Evolutionary conservation across 2,329 filamentous ascomycete genomes (phyloP), one percentile per base, ranked within the genome.

Genomic region (Monosporascus ibericus): DNA sequence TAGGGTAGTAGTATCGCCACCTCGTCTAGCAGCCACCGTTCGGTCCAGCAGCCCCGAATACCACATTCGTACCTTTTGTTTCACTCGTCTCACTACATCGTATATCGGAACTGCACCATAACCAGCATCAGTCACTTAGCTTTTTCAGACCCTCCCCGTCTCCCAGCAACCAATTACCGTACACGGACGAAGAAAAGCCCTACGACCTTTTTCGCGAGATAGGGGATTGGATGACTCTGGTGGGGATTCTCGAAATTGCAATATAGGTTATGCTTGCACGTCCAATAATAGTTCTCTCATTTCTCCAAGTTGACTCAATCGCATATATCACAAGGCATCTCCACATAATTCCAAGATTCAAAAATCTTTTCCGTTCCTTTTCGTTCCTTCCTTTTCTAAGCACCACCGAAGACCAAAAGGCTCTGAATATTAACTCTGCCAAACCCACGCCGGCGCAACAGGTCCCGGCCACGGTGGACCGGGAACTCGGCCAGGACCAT

Each of bases 401-500:
- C 62, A 65, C 75, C 73, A 44, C 63, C 70, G 65, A 75, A 79
- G 4, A 81, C 71, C 51, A 85, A 63, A 51, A 85, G 72, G 54
- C 76, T 83, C 59, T 78, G 75, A 56, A 85, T 60, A 34, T 57
- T 61, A 20, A 78, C 71, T 55, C 54, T 60, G 4, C 77, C 78
- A 71, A 82, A 84, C 0, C 79, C 78, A 49, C 58, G 58, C 50
- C 59, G 54, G 22, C 65, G 70, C 62, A 85, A 63, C 38, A 74
- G 36, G 52, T 73, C 65, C 44, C 80, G 71, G 2, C 79, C 81
- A 56, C 72, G 66, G 56, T 84, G 81, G 52, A 70, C 40, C 15
- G 80, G 78, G 44, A 86, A 82, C 63, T 85, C 81, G 1, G 75
- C 81, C 20, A 85, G 73, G 0, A 75, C 74, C 68, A 82, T 70